Evolutionary conservation across 2,329 filamentous ascomycete genomes (phyloP).

Genomic region (Curvularia sp.): DNA sequence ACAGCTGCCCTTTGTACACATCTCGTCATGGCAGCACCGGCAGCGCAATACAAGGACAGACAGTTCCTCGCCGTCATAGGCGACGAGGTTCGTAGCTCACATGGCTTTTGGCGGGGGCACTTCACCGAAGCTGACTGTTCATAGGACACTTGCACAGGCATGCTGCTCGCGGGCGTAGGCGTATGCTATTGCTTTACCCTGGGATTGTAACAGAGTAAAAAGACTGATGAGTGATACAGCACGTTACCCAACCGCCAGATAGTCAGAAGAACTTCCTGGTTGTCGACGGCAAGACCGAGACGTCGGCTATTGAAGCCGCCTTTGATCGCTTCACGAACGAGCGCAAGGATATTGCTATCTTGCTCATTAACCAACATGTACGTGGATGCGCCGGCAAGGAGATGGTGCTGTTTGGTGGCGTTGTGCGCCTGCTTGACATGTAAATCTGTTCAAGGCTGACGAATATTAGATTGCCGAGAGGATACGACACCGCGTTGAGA

Average conservation of each 20-base stretch:
- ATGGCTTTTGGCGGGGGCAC: background rate
- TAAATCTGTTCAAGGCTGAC: conserved; percentile 14
- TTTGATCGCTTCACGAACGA: conserved; percentile 89
- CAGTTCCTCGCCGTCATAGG: conserved; percentile 98
- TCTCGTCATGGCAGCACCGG: conserved; percentile 64
- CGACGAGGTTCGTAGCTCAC: conserved; percentile 75
- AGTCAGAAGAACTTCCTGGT: conserved; percentile 98
- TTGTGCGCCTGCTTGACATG: background rate
- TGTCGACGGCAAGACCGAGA: conserved; percentile 93
- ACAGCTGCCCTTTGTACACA: conserved; percentile 22
- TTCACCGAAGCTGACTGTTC: conserved; percentile 22
- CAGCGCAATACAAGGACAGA: conserved; percentile 74
- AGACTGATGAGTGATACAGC: conserved; percentile 62
- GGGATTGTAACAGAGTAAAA: background rate
- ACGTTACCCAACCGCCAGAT: conserved; percentile 87
- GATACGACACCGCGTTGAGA: conserved; percentile 89
- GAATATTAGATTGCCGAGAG: conserved; percentile 80
- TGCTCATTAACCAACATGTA: conserved; percentile 98
- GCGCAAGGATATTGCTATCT: conserved; percentile 94
- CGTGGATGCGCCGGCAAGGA: conserved; percentile 28
- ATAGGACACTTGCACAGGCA: conserved; percentile 93
- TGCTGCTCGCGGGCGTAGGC: conserved; percentile 93
- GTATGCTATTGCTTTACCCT: conserved; percentile 61
- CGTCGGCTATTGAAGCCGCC: conserved; percentile 81
- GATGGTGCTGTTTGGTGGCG: background rate